phyloP scores from a whole-genome alignment of 179 eudicot genomes.

The Heliamphora pulchella region DNA sequence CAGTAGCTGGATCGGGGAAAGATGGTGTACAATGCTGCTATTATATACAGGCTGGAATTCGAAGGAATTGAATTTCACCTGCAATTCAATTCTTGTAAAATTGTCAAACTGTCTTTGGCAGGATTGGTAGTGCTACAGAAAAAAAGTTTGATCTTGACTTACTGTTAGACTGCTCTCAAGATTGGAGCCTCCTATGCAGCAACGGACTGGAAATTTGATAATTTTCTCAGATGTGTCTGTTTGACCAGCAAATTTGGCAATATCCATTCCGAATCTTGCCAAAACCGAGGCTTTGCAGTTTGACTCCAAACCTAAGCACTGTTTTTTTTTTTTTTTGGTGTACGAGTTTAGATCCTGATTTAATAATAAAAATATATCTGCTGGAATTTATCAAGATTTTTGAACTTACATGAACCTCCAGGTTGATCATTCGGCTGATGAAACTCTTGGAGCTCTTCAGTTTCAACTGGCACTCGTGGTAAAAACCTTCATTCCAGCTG shows the following conservation, averaged over 20 bases:
- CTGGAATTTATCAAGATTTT: background rate
- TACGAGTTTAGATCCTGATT: background rate
- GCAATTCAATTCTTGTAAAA: conserved; percentile 4
- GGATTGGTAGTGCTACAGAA: background rate
- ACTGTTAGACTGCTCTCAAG: conserved; percentile 17
- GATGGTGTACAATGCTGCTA: conserved; percentile 17
- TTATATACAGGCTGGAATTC: conserved; percentile 2
- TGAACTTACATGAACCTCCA: conserved; percentile 23
- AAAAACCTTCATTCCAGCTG: conserved; percentile 22
- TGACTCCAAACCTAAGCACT: conserved; percentile 20
- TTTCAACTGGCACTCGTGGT: conserved; percentile 17
- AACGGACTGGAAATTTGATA: conserved; percentile 16
- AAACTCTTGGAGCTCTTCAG: conserved; percentile 11
- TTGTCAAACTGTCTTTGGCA: background rate
- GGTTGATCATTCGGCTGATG: conserved; percentile 16
- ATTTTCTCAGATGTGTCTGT: conserved; percentile 10
- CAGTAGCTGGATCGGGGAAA: conserved; percentile 20
- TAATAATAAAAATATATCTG: background rate
- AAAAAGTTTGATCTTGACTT: conserved; percentile 6
- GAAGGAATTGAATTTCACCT: conserved; percentile 17
- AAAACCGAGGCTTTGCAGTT: conserved; percentile 12
- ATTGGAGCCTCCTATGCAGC: conserved; percentile 16
- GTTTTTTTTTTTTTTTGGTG: background rate
- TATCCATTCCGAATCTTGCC: conserved; percentile 13
- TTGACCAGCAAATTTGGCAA: conserved; percentile 16